Evolutionary conservation across 345 rosid species (phyloP).

Genomic region (Cardamine resedifolia): DNA sequence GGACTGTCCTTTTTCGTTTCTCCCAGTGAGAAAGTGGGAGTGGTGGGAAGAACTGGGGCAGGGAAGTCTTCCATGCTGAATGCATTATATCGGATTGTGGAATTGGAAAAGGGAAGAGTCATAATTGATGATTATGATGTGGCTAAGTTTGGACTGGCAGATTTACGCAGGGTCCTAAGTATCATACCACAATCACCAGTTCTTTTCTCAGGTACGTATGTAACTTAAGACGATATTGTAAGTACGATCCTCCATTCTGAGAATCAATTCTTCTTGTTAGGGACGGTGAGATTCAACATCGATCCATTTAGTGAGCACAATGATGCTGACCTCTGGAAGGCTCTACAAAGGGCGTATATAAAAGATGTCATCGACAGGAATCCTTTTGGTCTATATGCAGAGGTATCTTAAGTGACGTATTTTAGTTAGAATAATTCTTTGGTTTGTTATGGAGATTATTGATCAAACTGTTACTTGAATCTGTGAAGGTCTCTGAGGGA

Average conservation of each 20-base stretch:
- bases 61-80: conserved; percentile 96
- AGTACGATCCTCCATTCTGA: not conserved
- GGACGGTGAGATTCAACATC: conserved; percentile 85
- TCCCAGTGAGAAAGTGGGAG: conserved; percentile 81
- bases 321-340: conserved; percentile 94
- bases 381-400: no score
- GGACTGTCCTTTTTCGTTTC: conserved; percentile 63
- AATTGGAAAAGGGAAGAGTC: conserved; percentile 77
- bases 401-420: no score
- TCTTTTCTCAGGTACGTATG: conserved; percentile 78
- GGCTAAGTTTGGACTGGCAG: conserved; percentile 68
- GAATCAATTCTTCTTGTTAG: conserved; percentile 39
- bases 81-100: conserved; percentile 88
- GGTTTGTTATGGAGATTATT: conserved; percentile 6
- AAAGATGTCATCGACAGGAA: conserved; percentile 75
- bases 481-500: conserved; percentile 65
- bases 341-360: conserved; percentile 80
- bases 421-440: conserved; percentile 29
- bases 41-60: conserved; percentile 98
- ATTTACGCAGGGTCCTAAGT: conserved; percentile 75
- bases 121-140: conserved; percentile 65
- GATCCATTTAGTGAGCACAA: conserved; percentile 87
- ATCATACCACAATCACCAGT: conserved; percentile 95
- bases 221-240: not conserved
- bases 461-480: conserved; percentile 3